Evolutionary conservation across 2,329 filamentous ascomycete species (phyloP).

Genomic region (Emericellopsis atlantica): DNA sequence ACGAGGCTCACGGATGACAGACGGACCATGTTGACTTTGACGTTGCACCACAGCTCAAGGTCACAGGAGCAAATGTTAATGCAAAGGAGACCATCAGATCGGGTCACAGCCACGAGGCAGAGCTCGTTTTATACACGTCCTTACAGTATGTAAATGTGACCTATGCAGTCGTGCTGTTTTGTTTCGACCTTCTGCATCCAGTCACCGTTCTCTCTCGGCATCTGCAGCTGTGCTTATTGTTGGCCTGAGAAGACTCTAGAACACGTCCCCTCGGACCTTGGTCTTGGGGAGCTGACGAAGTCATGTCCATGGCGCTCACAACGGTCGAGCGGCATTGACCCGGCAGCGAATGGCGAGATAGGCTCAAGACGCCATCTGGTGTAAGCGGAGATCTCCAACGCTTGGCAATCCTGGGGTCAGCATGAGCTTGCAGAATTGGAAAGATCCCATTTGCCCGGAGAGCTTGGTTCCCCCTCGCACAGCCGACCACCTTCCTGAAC

Average conservation of each 20-base stretch:
- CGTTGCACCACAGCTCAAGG: not conserved
- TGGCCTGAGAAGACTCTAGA: not conserved
- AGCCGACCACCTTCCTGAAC: not conserved
- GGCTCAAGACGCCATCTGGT: no score
- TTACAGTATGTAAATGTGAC: no score
- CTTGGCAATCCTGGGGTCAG: not conserved
- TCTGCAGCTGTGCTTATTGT: no score
- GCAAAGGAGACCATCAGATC: not conserved
- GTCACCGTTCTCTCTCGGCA: no score
- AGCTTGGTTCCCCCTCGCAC: not conserved
- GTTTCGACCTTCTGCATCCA: not conserved
- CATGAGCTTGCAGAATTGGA: not conserved
- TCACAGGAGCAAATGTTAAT: not conserved
- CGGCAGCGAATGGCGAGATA: not conserved
- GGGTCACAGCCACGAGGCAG: not conserved
- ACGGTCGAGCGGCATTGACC: not conserved
- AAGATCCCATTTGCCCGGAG: not conserved
- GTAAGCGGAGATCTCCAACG: not conserved
- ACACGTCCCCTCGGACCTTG: not conserved
- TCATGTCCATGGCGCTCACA: not conserved
- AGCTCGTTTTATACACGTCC: not conserved
- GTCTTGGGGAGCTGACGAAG: not conserved
- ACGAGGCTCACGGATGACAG: conserved; percentile 6
- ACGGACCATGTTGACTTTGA: conserved; percentile 8
- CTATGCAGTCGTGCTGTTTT: not conserved